These are phyloP conservation scores for Chrysanthemum makinoi DNA, from an alignment of 129 eudicot species.

Conservation along the genomic window DNA sequence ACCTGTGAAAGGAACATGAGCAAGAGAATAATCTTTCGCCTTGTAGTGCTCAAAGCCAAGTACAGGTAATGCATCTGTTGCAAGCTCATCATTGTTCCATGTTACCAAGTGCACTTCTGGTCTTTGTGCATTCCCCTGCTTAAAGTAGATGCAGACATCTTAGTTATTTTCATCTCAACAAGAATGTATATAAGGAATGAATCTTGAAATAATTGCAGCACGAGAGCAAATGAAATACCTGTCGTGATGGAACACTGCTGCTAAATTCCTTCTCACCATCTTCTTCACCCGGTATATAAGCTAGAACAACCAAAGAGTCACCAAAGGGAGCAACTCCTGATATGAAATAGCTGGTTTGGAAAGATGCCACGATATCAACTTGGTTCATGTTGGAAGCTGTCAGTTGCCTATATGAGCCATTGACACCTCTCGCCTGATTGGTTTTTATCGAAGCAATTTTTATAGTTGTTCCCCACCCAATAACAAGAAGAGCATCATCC, in stretches of 20 bases:
- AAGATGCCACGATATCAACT: constrained; percentile 97
- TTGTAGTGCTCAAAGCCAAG: constrained; percentile 94
- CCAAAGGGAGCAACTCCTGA: constrained; percentile 98
- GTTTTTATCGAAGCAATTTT: constrained; percentile 76
- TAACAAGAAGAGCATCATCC: constrained; percentile 90
- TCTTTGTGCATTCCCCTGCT: constrained; percentile 95
- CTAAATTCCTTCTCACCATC: constrained; percentile 91
- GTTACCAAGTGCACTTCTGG: constrained; percentile 96
- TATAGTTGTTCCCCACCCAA: constrained; percentile 97
- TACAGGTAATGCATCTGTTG: constrained; percentile 91
- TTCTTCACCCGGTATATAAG: constrained; percentile 89
- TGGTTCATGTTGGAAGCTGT: constrained; percentile 70
- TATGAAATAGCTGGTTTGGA: constrained; percentile 90
- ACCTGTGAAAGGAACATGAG: constrained; percentile 93
- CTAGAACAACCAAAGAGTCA: constrained; percentile 89
- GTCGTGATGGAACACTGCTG: constrained; percentile 70
- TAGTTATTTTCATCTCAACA: constrained; percentile 16
- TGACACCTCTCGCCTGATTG: constrained; percentile 57
- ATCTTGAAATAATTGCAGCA: constrained; percentile 11
- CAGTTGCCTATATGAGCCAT: constrained; percentile 64
- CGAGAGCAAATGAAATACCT: constrained; percentile 47
- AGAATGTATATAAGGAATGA: neutral
- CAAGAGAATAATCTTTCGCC: constrained; percentile 90
- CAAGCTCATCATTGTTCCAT: constrained; percentile 91
- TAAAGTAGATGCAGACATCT: constrained; percentile 22